Conservation (phyloP, 345 rosid genomes). For the Salix viminalis region DNA sequence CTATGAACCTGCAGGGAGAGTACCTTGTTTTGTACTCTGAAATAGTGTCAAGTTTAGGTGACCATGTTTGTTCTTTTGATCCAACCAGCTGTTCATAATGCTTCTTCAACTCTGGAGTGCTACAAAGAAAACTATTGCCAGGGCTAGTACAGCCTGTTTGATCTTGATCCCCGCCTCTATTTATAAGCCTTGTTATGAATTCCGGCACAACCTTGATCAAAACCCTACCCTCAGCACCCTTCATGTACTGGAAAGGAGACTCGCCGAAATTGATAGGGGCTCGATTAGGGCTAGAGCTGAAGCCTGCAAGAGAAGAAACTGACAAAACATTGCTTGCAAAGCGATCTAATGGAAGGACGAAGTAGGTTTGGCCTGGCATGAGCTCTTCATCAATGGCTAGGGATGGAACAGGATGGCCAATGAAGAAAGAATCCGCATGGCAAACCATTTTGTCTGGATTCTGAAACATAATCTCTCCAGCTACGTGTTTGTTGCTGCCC, state of each 20-base stretch:
- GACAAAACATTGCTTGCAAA: conserved; percentile 47
- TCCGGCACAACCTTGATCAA: conserved; percentile 23
- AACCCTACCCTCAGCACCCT: conserved; percentile 17
- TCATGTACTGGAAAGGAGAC: conserved; percentile 19
- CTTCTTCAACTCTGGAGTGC: conserved; percentile 89
- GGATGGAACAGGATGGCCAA: conserved; percentile 70
- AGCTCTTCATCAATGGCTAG: conserved; percentile 66
- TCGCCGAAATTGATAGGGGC: conserved; percentile 40
- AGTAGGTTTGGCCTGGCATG: conserved; percentile 64
- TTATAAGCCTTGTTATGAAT: conserved; percentile 15
- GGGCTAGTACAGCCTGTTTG: neutral
- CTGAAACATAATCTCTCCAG: conserved; percentile 93
- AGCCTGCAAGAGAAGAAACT: conserved; percentile 54
- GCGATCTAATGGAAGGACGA: conserved; percentile 69
- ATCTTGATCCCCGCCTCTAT: neutral
- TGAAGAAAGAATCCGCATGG: conserved; percentile 87
- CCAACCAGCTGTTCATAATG: conserved; percentile 76
- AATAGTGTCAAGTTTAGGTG: conserved; percentile 80
- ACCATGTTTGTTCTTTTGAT: conserved; percentile 66
- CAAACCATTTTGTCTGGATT: conserved; percentile 72
- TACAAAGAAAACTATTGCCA: conserved; percentile 46
- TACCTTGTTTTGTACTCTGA: conserved; percentile 61
- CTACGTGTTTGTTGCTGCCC: conserved; percentile 47
- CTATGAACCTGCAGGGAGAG: conserved; percentile 58
- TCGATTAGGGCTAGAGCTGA: conserved; percentile 40